Evolutionary conservation across 2,329 filamentous ascomycete species (phyloP), one percentile per base, ranked within the genome.

Genomic region (Colletotrichum higginsianum): DNA sequence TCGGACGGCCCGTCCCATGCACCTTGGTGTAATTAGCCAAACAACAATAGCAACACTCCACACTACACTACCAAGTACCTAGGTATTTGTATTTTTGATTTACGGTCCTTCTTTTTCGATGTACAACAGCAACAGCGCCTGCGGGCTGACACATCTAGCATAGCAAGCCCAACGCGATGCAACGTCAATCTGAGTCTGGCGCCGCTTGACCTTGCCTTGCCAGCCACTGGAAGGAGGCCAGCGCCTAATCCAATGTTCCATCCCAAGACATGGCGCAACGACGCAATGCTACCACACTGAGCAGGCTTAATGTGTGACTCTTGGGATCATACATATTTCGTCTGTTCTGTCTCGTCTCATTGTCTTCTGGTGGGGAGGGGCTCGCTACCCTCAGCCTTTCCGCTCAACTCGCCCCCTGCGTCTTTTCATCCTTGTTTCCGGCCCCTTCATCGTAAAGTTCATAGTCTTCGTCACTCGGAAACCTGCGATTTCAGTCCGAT

Each of bases 221-320:
- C 11, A 40, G 44, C 52, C 42, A 66, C 18, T 44, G 44, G 21
- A 40, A 23, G 53, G 40, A 40, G 46, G 42, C 8, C 30, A 26
- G 15, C n/a, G 44, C 18, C 52, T 16, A 30, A 42, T 40, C 40
- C 8, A 23, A 44, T 49, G 40, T 42, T 52, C 66, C 67, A 30
- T 66, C 53, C 53, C 53, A 55, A 70, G 47, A 66, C 47, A 70
- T 60, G 47, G 62, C 67, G 67, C 30, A 46, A 21, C 38, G 40
- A 40, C 26, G 18, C 47, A 42, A 55, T 49, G 55, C 18, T 23
- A 66, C 55, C 46, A 46, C 21, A 35, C 21, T 26, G 26, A 13
- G 9, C 23, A 6, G 23, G 26, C 21, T 66, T 21, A 21, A 46
- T 44, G 46, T 30, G 21, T 6, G 46, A 23, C 35, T 12, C 18